These are phyloP conservation scores for Millerago galiae DNA, from an alignment of 805 yeast genomes.

Conservation along the genomic window DNA sequence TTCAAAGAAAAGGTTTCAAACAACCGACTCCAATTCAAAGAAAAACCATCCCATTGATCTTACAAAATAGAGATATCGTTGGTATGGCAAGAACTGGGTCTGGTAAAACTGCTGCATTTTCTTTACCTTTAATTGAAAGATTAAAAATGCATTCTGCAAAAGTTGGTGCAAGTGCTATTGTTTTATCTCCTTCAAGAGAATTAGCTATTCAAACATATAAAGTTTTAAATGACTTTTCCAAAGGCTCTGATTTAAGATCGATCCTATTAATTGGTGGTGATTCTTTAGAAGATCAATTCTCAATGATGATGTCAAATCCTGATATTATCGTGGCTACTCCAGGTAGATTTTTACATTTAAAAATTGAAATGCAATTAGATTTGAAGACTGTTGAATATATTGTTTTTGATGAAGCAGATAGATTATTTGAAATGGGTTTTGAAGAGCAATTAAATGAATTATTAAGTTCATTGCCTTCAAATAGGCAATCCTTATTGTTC, in stretches of 20 bases:
- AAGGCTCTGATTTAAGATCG: conserved; percentile 76
- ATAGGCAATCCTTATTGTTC: conserved; percentile 82
- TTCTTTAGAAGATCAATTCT: conserved; percentile 93
- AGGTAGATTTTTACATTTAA: conserved; percentile 92
- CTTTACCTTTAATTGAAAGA: conserved; percentile 82
- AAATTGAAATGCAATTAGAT: conserved; percentile 91
- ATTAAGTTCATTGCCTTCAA: conserved; percentile 72
- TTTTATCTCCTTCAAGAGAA: conserved; percentile 93
- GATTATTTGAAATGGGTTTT: conserved; percentile 94
- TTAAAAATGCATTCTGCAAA: conserved; percentile 78
- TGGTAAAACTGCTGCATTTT: conserved; percentile 97
- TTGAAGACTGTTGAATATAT: conserved; percentile 79
- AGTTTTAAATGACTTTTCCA: conserved; percentile 82
- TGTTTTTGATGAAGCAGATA: conserved; percentile 96
- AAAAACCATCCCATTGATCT: conserved; percentile 84
- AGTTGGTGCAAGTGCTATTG: conserved; percentile 83
- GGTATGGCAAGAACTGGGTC: conserved; percentile 99
- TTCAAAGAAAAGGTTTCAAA: conserved; percentile 78
- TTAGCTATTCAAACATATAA: conserved; percentile 88
- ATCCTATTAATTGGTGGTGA: conserved; percentile 94
- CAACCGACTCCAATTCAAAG: conserved; percentile 98
- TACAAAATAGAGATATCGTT: conserved; percentile 88
- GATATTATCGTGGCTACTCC: conserved; percentile 96
- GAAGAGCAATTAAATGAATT: conserved; percentile 89
- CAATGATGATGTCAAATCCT: conserved; percentile 88